Conservation (phyloP, 148 eudicot genomes). For the Agrostemma githago region DNA sequence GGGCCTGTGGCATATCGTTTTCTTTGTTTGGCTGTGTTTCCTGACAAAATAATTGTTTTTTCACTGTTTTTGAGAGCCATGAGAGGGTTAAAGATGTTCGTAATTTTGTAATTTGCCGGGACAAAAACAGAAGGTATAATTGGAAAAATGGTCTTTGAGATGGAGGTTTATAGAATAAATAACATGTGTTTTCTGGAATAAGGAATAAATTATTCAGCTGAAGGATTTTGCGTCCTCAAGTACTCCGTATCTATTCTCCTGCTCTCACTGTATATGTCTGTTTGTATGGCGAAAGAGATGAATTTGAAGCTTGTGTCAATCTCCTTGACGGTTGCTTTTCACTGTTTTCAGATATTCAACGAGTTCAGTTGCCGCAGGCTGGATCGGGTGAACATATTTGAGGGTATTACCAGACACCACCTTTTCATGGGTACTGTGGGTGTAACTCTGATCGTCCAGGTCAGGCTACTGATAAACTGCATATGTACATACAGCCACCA, state of each 20-base stretch:
- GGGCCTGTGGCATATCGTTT: not conserved
- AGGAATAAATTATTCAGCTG: not conserved
- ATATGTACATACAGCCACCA: not conserved
- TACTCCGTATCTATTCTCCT: not conserved
- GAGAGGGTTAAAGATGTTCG: not conserved
- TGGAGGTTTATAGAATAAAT: not conserved
- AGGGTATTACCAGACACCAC: constrained; percentile 55
- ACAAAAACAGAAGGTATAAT: not conserved
- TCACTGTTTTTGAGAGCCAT: not conserved
- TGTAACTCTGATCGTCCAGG: constrained; percentile 74
- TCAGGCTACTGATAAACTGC: constrained; percentile 8
- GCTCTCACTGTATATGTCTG: not conserved
- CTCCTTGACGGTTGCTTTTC: not conserved
- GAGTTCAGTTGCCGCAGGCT: constrained; percentile 96
- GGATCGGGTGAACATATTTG: constrained; percentile 76
- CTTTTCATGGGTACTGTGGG: constrained; percentile 77
- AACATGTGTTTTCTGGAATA: not conserved
- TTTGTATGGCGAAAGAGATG: not conserved
- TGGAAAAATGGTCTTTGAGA: not conserved
- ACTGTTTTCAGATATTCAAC: constrained; percentile 57
- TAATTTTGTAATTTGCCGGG: not conserved
- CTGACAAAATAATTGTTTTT: not conserved
- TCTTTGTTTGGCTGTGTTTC: no score
- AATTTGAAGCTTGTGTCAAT: not conserved
- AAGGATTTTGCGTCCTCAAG: not conserved